Conservation (phyloP, 2,329 filamentous ascomycete species). For the Fusarium buharicum region DNA sequence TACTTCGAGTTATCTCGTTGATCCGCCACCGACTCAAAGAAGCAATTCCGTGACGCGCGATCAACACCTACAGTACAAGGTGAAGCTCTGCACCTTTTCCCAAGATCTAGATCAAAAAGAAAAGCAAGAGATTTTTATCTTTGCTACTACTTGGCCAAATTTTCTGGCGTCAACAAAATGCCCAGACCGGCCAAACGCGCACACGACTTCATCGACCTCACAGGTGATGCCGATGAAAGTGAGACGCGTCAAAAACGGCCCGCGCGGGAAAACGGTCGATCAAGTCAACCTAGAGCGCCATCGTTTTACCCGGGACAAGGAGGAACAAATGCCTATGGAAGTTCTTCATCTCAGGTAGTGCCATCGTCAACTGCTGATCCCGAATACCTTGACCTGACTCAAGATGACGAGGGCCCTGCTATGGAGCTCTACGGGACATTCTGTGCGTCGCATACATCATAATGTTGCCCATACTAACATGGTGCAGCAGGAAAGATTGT, state of each 20-base stretch:
- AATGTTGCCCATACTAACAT: conserved; percentile 19
- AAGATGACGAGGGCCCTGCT: conserved; percentile 54
- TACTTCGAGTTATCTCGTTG: conserved; percentile 13
- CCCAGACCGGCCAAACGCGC: conserved; percentile 50
- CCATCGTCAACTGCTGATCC: conserved; percentile 47
- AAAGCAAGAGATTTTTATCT: background rate
- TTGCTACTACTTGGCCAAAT: background rate
- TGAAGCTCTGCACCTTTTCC: background rate
- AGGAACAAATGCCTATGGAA: conserved; percentile 31
- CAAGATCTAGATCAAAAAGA: background rate
- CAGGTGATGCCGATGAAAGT: conserved; percentile 50
- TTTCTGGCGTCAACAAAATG: conserved; percentile 23
- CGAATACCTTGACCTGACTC: conserved; percentile 57
- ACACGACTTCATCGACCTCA: conserved; percentile 55
- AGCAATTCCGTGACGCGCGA: conserved; percentile 30
- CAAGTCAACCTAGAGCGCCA: conserved; percentile 3
- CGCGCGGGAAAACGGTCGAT: conserved; percentile 26
- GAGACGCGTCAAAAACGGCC: conserved; percentile 44
- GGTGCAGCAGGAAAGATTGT: conserved; percentile 60
- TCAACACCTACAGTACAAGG: background rate
- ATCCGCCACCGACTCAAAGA: conserved; percentile 20
- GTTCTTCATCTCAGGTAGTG: conserved; percentile 25
- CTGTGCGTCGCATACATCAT: conserved; percentile 46
- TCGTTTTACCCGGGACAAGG: conserved; percentile 25
- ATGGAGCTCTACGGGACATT: conserved; percentile 61